These are phyloP conservation scores for Metschnikowia lachancei DNA, from an alignment of 805 yeast species.

Conservation along the genomic window DNA sequence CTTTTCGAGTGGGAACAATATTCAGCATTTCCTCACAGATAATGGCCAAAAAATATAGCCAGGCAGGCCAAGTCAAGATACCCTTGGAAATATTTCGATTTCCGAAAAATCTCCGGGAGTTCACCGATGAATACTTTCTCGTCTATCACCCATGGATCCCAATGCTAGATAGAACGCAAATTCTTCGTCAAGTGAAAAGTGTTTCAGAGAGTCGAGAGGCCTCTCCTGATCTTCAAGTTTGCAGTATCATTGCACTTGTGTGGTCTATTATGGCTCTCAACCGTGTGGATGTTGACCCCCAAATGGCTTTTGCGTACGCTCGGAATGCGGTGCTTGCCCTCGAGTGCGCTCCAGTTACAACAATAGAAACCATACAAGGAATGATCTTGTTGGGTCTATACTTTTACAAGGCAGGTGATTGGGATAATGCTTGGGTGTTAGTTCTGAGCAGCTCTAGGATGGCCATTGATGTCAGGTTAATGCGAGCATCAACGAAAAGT, in stretches of 20 bases:
- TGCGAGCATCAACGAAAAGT: conserved; percentile 11
- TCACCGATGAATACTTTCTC: conserved; percentile 21
- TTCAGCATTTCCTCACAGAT: conserved; percentile 21
- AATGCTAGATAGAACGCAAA: conserved; percentile 21
- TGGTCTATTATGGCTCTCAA: conserved; percentile 25
- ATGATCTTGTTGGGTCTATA: conserved; percentile 22
- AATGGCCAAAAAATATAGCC: conserved; percentile 9
- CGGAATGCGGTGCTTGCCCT: conserved; percentile 23
- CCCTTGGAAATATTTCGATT: conserved; percentile 23
- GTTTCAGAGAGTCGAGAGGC: conserved; percentile 2
- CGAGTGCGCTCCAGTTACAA: conserved; percentile 22
- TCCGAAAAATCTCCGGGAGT: conserved; percentile 15
- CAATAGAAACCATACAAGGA: conserved; percentile 26
- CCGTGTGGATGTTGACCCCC: conserved; percentile 1
- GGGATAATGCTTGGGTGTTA: conserved; percentile 27
- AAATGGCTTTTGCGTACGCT: conserved; percentile 15
- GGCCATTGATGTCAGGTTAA: conserved; percentile 26
- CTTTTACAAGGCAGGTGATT: conserved; percentile 24
- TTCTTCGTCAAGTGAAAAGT: conserved; percentile 20
- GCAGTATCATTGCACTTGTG: conserved; percentile 21
- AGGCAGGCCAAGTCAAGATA: conserved; percentile 12
- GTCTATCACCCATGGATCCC: conserved; percentile 25
- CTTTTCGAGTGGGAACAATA: conserved; percentile 28
- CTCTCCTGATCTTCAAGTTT: conserved; percentile 10
- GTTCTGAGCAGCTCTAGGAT: conserved; percentile 23